Evolutionary conservation across 2,329 filamentous ascomycete genomes (phyloP), one percentile per base, ranked within the genome.

Genomic region (Sclerotinia sclerotiorum): DNA sequence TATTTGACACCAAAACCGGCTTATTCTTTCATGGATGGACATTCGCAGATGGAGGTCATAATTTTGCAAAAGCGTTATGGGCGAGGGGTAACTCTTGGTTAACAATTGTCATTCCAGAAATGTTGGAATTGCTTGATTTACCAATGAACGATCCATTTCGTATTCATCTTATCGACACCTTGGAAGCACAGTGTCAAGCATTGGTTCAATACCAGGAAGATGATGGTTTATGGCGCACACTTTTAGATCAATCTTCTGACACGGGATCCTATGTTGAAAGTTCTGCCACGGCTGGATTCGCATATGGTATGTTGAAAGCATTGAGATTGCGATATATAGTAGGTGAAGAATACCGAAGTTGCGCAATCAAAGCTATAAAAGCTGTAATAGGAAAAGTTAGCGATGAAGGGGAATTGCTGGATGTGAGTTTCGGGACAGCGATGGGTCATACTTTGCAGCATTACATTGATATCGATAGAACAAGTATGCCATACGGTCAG

Each of bases 1-100:
- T 94, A 0, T 91, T 90, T 73, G 91, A 94, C 77, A 83, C 86
- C 8, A 83, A 83, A 69, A 88, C 90, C 0, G 91, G 91, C 0
- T 81, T 94, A 0, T 94, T 91, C 78, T 94, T 90, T 81, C 91
- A 94, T 78, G 91, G 91, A 39, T 94, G 91, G 91, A 89, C 89
- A 13, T 94, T 93, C 73, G 84, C 89, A 61, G 84, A 88, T 1
- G 85, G 85, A 11, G 89, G 87, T 0, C 85, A 88, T 76, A 86
- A 88, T 77, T 88, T 88, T 72, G 86, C 86, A 0, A 77, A 81
- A 61, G 86, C 85, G 0, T 77, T 83, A 11, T 88, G 86, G 86
- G 86, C 84, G 1, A 78, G 86, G 35, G 85, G 86, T 24, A 92
- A 92, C 76, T 84, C 83, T 70, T 94, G 91, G 91, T 77, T 94